Evolutionary conservation across 495 filamentous ascomycete genomes (phyloP), one percentile per base, ranked within the genome.

Genomic region (Amorphotheca resinae): DNA sequence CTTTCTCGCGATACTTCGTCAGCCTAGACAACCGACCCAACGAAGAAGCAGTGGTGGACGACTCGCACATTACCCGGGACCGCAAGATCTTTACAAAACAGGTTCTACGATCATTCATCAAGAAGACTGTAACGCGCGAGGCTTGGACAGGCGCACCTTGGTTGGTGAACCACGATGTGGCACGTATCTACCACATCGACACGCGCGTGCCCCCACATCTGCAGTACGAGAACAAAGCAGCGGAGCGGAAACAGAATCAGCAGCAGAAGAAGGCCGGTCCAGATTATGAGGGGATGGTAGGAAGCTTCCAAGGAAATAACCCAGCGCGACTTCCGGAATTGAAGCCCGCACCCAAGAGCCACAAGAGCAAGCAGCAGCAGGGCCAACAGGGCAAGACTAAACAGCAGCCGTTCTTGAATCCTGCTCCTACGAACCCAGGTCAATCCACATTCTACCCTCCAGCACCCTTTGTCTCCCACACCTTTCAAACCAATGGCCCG

Each of bases 41-140:
- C 12, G 77, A 86, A 54, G 85, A 93, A 55, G 79, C 79, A 34
- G 64, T 85, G 15, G 67, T 93, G 28, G 84, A 93, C 53, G 80
- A 89, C 45, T 70, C 80, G 25, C 80, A 91, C 50, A 79, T 98
- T 50, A 78, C 72, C 32, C 82, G 91, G 14, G 91, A 96, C 52
- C 79, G 86, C 20, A 93, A 88, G 53, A 76, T 85, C 4, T 99
- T 96, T 61, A 94, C 89, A 30, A 99, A 99, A 63, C 79, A 88
- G 34, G 85, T 94, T 59, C 67, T 99, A 39, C 79, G 88, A 22
- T 82, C 86, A 2, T 96, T 95, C 48, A 85, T 99, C 44, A 94
- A 95, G 55, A 88, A 93, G 62, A 91, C 86, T 5, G 81, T 94
- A 11, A 85, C 80, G 9, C 70, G 88, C 45, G 93, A 96, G 52